These are phyloP conservation scores for Diospyros lotus DNA, from an alignment of 148 eudicot species.

Conservation along the genomic window DNA sequence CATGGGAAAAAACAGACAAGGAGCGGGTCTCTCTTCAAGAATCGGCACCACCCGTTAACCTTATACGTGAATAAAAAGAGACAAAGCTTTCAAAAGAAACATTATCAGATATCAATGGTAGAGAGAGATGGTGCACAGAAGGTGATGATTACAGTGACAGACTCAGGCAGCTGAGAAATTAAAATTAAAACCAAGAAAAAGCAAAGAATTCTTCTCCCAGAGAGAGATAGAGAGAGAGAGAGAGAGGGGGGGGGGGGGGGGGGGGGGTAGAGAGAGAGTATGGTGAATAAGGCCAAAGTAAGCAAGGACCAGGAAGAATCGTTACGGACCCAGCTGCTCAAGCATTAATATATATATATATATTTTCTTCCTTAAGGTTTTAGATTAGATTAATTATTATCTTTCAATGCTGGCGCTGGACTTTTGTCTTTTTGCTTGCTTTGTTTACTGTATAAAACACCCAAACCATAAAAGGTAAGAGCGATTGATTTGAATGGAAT, in stretches of 20 bases:
- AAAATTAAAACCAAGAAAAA: conserved; percentile 10
- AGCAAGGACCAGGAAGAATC: conserved; percentile 42
- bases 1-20: conserved; percentile 19
- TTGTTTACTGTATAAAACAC: conserved; percentile 48
- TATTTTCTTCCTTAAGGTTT: neutral
- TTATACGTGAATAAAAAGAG: conserved; percentile 15
- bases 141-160: conserved; percentile 46
- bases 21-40: conserved; percentile 2
- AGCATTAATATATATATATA: conserved; percentile 8
- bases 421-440: conserved; percentile 40
- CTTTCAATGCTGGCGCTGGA: conserved; percentile 22
- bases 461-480: conserved; percentile 45
- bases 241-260: conserved; percentile 23
- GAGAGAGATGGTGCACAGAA: conserved; percentile 15
- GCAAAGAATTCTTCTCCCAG: conserved; percentile 10
- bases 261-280: conserved; percentile 15
- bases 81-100: neutral
- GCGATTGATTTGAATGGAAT: conserved; percentile 34
- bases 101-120: conserved; percentile 10
- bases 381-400: neutral
- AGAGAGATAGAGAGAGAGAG: conserved; percentile 28
- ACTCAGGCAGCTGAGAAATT: neutral
- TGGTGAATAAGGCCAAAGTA: conserved; percentile 24
- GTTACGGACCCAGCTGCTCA: conserved; percentile 16
- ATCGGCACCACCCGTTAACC: neutral